Evolutionary conservation across 2,329 filamentous ascomycete species (phyloP).

Genomic region (Colletotrichum eremochloae): DNA sequence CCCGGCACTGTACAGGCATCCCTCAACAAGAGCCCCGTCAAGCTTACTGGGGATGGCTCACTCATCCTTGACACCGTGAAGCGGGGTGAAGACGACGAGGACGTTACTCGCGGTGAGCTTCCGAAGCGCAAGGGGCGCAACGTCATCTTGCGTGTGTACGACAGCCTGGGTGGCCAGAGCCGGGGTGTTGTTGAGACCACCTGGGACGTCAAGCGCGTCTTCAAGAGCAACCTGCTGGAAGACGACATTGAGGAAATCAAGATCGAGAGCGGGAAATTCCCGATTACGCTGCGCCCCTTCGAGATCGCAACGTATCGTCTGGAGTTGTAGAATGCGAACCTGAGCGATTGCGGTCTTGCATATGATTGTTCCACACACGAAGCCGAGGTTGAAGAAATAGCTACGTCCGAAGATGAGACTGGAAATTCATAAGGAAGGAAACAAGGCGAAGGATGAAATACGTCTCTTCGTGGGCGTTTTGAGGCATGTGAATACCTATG

Average conservation of each 20-base stretch:
- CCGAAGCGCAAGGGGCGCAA: constrained; percentile 78
- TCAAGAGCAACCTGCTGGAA: constrained; percentile 89
- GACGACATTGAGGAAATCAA: constrained; percentile 81
- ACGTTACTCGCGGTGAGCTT: constrained; percentile 74
- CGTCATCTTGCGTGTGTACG: constrained; percentile 88
- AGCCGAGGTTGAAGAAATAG: constrained; percentile 3
- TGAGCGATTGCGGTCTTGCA: constrained; percentile 28
- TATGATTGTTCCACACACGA: constrained; percentile 5
- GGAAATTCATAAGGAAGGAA: not conserved
- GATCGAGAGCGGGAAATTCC: constrained; percentile 64
- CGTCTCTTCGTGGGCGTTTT: not conserved
- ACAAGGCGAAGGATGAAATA: not conserved
- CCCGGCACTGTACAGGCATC: constrained; percentile 47
- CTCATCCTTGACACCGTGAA: constrained; percentile 92
- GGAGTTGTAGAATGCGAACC: constrained; percentile 56
- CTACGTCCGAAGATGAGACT: not conserved
- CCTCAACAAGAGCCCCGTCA: constrained; percentile 65
- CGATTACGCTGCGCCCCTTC: constrained; percentile 80
- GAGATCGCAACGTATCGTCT: constrained; percentile 87
- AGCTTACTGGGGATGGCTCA: constrained; percentile 74
- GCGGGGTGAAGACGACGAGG: constrained; percentile 89
- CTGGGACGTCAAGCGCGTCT: constrained; percentile 80
- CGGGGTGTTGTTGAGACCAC: constrained; percentile 77
- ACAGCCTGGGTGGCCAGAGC: constrained; percentile 85
- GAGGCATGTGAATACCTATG: constrained; percentile 31